These are phyloP conservation scores for Fusarium pseudoanthophilum DNA, from an alignment of 2,329 filamentous ascomycete species.

Conservation along the genomic window DNA sequence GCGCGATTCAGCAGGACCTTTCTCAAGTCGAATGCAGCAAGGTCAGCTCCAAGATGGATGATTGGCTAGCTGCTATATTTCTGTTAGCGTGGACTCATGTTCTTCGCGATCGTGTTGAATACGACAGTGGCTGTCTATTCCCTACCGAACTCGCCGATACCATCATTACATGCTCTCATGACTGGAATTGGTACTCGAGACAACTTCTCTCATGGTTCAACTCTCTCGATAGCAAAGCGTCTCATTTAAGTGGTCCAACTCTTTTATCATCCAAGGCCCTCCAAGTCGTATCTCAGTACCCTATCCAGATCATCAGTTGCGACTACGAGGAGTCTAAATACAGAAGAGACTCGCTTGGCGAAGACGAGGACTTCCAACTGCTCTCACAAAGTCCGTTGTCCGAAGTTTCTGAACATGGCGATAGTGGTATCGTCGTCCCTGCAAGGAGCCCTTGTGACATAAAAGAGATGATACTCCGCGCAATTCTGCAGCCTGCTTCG, in stretches of 20 bases:
- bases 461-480: background rate
- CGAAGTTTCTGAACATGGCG: background rate
- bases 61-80: background rate
- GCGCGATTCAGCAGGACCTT: background rate
- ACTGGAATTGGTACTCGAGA: slow-evolving; percentile 8
- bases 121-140: background rate
- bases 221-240: background rate
- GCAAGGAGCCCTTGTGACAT: background rate
- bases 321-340: background rate
- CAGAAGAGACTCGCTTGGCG: background rate
- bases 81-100: background rate
- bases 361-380: background rate
- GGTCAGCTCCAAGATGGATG: background rate
- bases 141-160: background rate
- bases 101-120: background rate
- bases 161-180: background rate
- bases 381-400: background rate
- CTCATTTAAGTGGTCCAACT: background rate
- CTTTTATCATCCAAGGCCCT: background rate
- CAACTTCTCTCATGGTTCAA: slow-evolving; percentile 12
- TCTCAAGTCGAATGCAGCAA: rapidly evolving
- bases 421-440: background rate
- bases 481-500: background rate
- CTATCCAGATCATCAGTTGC: slow-evolving; percentile 2
- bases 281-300: background rate